These are phyloP conservation scores for Nemania bipapillata DNA, from an alignment of 2,329 filamentous ascomycete species.

Conservation along the genomic window DNA sequence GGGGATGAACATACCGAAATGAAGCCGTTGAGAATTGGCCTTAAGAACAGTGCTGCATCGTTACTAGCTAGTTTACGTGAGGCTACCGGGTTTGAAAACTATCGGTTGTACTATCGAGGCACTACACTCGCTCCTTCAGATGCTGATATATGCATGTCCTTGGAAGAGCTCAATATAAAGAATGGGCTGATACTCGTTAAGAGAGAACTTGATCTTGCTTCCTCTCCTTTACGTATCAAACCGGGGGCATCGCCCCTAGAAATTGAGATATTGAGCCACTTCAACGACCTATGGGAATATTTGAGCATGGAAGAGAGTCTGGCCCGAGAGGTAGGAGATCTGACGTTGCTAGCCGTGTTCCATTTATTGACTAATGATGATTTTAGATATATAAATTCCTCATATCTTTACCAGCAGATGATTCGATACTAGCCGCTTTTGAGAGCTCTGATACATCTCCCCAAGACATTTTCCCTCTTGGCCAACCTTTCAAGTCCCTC, in stretches of 20 bases:
- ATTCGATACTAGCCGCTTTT: slow-evolving; percentile 69
- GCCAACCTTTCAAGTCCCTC: slow-evolving; percentile 76
- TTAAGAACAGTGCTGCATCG: slow-evolving; percentile 75
- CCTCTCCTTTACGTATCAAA: slow-evolving; percentile 58
- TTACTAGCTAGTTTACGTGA: slow-evolving; percentile 74
- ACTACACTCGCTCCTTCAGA: slow-evolving; percentile 71
- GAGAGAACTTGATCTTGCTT: slow-evolving; percentile 61
- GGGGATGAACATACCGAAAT: slow-evolving; percentile 69
- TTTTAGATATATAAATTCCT: slow-evolving; percentile 75
- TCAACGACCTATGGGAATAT: slow-evolving; percentile 83
- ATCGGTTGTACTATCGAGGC: slow-evolving; percentile 77
- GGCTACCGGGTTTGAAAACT: slow-evolving; percentile 79
- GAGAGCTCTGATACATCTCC: slow-evolving; percentile 64
- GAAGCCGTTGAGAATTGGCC: slow-evolving; percentile 71
- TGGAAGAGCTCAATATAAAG: slow-evolving; percentile 74
- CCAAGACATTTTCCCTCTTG: slow-evolving; percentile 72
- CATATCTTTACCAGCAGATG: slow-evolving; percentile 74
- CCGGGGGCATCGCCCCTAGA: slow-evolving; percentile 73
- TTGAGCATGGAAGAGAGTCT: slow-evolving; percentile 77
- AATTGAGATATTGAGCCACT: slow-evolving; percentile 81
- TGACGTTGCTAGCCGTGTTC: neutral
- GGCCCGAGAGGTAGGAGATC: slow-evolving; percentile 70
- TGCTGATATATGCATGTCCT: slow-evolving; percentile 67
- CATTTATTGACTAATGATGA: slow-evolving; percentile 20
- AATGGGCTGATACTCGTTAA: slow-evolving; percentile 75